Evolutionary conservation across 2,329 filamentous ascomycete genomes (phyloP), one percentile per base, ranked within the genome.

Genomic region (Fusarium miscanthi): DNA sequence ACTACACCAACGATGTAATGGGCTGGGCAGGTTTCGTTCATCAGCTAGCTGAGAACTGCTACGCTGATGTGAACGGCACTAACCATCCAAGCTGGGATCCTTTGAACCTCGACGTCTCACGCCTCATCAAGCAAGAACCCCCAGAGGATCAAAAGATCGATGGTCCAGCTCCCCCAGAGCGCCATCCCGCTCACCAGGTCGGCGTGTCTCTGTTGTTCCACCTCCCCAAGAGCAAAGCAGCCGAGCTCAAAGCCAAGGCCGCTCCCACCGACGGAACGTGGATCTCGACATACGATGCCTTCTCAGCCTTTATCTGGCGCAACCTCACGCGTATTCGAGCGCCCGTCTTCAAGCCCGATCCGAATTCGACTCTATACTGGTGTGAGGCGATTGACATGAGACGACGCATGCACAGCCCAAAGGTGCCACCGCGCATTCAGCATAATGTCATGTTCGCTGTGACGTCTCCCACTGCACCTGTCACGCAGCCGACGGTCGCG

Each of bases 241-340:
- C 79, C 0, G 72, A 80, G 53, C 73, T 86, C 8, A 86, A 86
- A 65, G 71, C 66, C 16, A 74, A 80, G 3, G 83, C 82, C 0
- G 74, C 53, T 2, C 81, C 82, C 0, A 53, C 73, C 0, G 80
- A 82, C 23, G 80, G 78, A 11, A 74, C 76, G 2, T 85, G 84
- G 82, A 79, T 86, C 38, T 86, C 84, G 8, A 85, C 82, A 5
- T 85, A 85, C 66, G 84, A 86, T 54, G 83, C 83, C n/a, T 80
- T 82, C 61, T 78, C 79, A 3, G 83, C 84, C 14, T 81, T 82
- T 43, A 77, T 85, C 13, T 85, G 84, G 83, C 82, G 84, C 4
- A 75, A 75, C 7, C 61, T 85, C 1, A 78, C 82, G 5, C 77
- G 79, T 6, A 74, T 82, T 8, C 80, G 83, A 14, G 79, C 79